Percentiles rank a stretch among this genome's conserved stretches.
These are phyloP conservation scores for Galerina marginata DNA, from an alignment of 768 basidiomycete genomes.

Conservation along the genomic window DNA sequence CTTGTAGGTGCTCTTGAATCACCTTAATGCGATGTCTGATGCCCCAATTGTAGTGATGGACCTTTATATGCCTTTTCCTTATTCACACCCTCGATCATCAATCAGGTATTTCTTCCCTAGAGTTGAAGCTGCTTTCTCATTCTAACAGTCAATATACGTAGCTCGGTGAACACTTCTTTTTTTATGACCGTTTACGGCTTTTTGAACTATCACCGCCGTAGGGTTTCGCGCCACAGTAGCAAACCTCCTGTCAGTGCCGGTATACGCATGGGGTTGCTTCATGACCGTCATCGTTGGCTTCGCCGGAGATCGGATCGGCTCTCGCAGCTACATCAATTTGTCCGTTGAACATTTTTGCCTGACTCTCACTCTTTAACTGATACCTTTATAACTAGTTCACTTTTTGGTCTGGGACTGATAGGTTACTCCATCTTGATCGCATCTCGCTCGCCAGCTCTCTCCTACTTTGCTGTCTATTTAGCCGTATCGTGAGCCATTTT, in stretches of 20 bases:
- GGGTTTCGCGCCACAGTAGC: conserved; percentile 69
- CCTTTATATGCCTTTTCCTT: conserved; percentile 58
- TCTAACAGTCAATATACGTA: conserved; percentile 17
- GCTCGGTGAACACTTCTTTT: conserved; percentile 35
- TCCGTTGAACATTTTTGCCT: conserved; percentile 32
- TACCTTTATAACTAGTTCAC: conserved; percentile 16
- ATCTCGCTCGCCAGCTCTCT: conserved; percentile 63
- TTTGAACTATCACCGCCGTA: conserved; percentile 18
- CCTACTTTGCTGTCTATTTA: conserved; percentile 75
- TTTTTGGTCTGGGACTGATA: conserved; percentile 42
- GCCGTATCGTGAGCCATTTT: conserved; percentile 63
- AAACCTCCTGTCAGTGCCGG: conserved; percentile 78
- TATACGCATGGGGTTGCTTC: conserved; percentile 75
- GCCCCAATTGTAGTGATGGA: conserved; percentile 49
- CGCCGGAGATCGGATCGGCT: conserved; percentile 63
- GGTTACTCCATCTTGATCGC: conserved; percentile 73
- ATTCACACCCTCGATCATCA: conserved; percentile 61
- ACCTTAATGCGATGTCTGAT: neutral
- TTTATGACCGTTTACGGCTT: neutral
- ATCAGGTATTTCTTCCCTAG: conserved; percentile 45
- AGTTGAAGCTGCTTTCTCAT: neutral
- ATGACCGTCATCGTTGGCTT: conserved; percentile 68
- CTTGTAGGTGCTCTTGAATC: conserved; percentile 46
- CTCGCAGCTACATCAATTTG: conserved; percentile 66
- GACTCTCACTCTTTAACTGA: neutral